Conservation (phyloP, 495 filamentous ascomycete genomes). For the Cladorrhinum samala region DNA sequence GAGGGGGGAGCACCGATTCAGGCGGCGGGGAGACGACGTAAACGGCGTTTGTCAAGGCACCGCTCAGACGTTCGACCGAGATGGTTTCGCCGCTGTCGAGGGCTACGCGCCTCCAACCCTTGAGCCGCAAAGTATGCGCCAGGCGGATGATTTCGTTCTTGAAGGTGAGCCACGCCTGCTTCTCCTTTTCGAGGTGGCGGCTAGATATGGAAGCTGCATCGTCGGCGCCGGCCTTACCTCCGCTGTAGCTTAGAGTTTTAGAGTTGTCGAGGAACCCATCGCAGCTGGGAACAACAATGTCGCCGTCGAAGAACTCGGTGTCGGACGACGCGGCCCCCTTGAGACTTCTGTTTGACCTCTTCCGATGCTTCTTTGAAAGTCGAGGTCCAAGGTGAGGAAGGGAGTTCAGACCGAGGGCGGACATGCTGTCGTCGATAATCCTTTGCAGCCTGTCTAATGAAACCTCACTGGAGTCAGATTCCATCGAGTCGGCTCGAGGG, state of each 20-base stretch:
- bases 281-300: conserved; percentile 66
- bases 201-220: conserved; percentile 37
- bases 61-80: conserved; percentile 78
- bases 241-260: conserved; percentile 70
- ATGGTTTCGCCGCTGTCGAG: conserved; percentile 60
- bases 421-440: conserved; percentile 59
- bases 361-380: conserved; percentile 27
- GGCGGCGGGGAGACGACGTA: conserved; percentile 85
- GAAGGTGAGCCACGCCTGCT: conserved; percentile 69
- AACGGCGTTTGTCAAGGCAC: conserved; percentile 91
- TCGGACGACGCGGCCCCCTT: conserved; percentile 58
- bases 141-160: conserved; percentile 86
- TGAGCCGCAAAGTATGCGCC: conserved; percentile 79
- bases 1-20: conserved; percentile 36
- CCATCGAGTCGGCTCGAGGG: conserved; percentile 35
- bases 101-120: conserved; percentile 81
- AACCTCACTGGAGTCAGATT: conserved; percentile 52
- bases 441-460: conserved; percentile 64
- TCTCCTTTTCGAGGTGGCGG: conserved; percentile 53
- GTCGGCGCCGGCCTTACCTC: conserved; percentile 49
- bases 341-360: conserved; percentile 29
- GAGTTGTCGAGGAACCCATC: conserved; percentile 82
- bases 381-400: conserved; percentile 30
- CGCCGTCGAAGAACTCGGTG: conserved; percentile 69
- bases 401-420: conserved; percentile 36